phyloP scores from a whole-genome alignment of 768 basidiomycete species.

The Lactifluus piperatus region DNA sequence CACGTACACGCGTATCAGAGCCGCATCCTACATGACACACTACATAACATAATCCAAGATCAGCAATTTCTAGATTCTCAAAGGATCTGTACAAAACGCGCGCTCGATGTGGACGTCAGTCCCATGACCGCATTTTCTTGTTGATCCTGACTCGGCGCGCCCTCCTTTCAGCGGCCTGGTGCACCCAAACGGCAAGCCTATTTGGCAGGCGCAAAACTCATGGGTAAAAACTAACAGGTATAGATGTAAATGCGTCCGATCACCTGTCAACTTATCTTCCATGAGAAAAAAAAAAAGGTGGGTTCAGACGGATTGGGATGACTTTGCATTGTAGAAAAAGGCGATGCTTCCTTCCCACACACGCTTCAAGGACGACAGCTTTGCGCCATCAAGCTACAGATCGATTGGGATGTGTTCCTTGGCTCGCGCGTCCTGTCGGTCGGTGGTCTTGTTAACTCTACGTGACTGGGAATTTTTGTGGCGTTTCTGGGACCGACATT shows the following conservation, averaged over 20 bases:
- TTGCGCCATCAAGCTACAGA: too few relatives aligned
- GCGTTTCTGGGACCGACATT: background rate
- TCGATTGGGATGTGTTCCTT: too few relatives aligned
- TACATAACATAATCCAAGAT: background rate
- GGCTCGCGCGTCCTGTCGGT: too few relatives aligned
- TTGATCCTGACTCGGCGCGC: background rate
- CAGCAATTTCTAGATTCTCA: background rate
- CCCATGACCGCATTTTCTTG: background rate
- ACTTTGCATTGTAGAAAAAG: background rate
- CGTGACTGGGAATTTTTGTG: background rate
- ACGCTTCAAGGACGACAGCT: background rate
- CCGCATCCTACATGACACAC: conserved; percentile 1
- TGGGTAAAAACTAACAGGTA: background rate
- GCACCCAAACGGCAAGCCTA: conserved; percentile 2
- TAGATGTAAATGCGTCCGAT: background rate
- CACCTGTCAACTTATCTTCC: conserved; percentile 12
- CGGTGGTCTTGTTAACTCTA: background rate
- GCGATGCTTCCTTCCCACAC: conserved; percentile 5
- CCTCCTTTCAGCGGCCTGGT: background rate
- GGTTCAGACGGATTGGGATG: background rate
- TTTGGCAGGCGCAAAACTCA: conserved; percentile 1
- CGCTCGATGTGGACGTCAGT: background rate
- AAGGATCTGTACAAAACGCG: background rate
- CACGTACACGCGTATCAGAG: conserved; percentile 12
- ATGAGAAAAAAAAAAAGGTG: conserved; percentile 2